Evolutionary conservation across 306 rosid species (phyloP), one percentile per base, ranked within the genome.

Genomic region (Potentilla sterilis): DNA sequence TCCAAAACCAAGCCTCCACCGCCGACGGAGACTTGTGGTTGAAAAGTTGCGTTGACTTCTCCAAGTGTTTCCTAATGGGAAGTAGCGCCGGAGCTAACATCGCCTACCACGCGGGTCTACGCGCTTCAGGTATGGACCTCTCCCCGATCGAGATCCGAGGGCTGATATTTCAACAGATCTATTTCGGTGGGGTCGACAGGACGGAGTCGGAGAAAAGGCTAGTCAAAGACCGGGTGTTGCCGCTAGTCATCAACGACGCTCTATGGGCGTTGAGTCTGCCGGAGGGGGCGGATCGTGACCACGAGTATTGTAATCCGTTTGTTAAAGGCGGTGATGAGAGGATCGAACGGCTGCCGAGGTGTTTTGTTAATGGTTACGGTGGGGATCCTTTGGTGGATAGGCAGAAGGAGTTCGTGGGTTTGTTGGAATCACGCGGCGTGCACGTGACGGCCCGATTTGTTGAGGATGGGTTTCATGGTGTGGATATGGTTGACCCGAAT

Each of bases 301-400:
- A 93, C 32, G 86, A 46, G 82, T 93, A 84, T 54, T 80, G 89
- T 13, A 89, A 93, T 83, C 90, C 89, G n/a, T 80, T 77, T 55
- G 82, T 22, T 2, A 58, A 4, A 11, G 61, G 43, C 0, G 57
- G 82, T 2, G 78, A 57, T 0, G 86, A 52, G 14, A 85, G 75
- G 86, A 93, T 93, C 81, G 69, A 80, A 81, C 86, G 88, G 87
- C 51, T 93, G 48, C 87, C 79, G 1, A 67, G 70, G 85, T 81
- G 89, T 58, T 61, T 87, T 47, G 75, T 93, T 0, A 83, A 73
- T 19, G 93, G 92, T 0, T 77, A 81, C 37, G 84, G 79, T 9
- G 94, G 94, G 22, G 98, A 93, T 74, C 98, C 97, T 0, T 61
- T 91, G 74, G 37, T 83, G 38, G 96, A 93, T 7, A 80, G 85